Base-by-base conservation (phyloP, 768 basidiomycete genomes). In the Tulasnella sp. region DNA sequence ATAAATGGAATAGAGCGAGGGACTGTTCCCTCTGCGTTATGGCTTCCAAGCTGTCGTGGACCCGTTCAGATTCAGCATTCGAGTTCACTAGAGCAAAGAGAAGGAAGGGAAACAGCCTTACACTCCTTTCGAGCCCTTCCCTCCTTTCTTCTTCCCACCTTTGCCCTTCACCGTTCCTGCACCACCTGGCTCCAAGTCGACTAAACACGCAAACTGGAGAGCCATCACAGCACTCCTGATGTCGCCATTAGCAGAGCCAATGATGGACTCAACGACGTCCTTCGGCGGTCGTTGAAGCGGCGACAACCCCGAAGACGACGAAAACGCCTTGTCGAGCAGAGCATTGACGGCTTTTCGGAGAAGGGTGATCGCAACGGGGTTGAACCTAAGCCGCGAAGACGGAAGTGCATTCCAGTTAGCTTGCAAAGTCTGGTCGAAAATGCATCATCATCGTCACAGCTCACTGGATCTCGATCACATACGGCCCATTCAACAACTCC, bases 141-240 rank as follows among this genome's bases (percentile, higher is more conserved):
- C 81, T 81, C 36, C 82, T 83, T 81, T 83, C 82, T 73, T 82
- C 81, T 71, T 82, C 83, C 16, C 79, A 82, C 73, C 79, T 80
- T 56, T 81, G 79, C 79, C 79, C 80, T 82, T 83, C 80, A 82
- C 83, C 21, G 82, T 82, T n/a, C 75, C 72, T 82, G 83, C 38
- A 79, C 81, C 80, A 36, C 27, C 76, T 48, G 24, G 62, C 77
- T 27, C 58, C 31, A 84, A 80, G 56, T 88, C 85, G 27, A 87
- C 85, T 24, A 89, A 84, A 84, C 89, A 97, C 1, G 92, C 90
- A 83, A 99, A 96, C 83, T 99, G 94, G 9, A 99, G 88, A 0
- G 93, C 92, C 91, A 97, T 99, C 80, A 98, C 90, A 0, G 97
- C 97, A 79, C 93, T 94, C 62, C 98, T 88, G 48, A 99, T 94